Evolutionary conservation across 495 filamentous ascomycete species (phyloP), one percentile per base, ranked within the genome.

Genomic region (Neurospora tetrasperma): DNA sequence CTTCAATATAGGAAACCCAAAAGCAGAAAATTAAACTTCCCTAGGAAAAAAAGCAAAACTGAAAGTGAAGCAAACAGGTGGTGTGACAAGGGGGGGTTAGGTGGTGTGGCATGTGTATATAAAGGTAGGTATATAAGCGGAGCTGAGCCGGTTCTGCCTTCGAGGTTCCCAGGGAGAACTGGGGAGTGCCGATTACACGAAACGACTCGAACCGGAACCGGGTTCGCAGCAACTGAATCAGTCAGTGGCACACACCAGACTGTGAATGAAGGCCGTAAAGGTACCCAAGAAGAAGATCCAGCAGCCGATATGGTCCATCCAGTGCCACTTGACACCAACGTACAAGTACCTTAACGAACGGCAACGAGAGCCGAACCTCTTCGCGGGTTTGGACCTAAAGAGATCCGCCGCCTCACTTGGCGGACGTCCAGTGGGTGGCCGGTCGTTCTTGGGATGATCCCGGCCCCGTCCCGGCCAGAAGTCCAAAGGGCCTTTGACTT

Each of bases 301-400:
- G 54, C 54, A 66, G 27, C 54, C 54, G 54, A 31, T 31, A 23
- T 31, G 23, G 54, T 35, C 54, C 54, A 66, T 66, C 54, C 54
- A 66, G 54, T 66, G 54, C 54, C 54, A 66, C 54, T 66, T 66
- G 27, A 66, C 54, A 66, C 54, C 54, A 62, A 62, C 54, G 54
- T 35, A 62, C 23, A 23, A 23, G 23, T 23, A 35, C 35, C 5
- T 38, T 5, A 38, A 35, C 27, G 27, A 66, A 66, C 54, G 54
- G 54, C 54, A 66, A 66, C 27, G 54, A 66, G 27, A 66, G 54
- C 54, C 54, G 54, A 27, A 18, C 54, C 54, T 38, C 54, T 62
- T 35, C 14, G 54, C 14, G 6, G 6, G 14, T 66, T 66, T 66
- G 54, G 54, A 66, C 54, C 54, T 66, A 66, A 66, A 27, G 27